Percentiles rank a stretch among this genome's conserved stretches.
Conservation (phyloP, 768 basidiomycete species). For the Leccinellum luteum region DNA sequence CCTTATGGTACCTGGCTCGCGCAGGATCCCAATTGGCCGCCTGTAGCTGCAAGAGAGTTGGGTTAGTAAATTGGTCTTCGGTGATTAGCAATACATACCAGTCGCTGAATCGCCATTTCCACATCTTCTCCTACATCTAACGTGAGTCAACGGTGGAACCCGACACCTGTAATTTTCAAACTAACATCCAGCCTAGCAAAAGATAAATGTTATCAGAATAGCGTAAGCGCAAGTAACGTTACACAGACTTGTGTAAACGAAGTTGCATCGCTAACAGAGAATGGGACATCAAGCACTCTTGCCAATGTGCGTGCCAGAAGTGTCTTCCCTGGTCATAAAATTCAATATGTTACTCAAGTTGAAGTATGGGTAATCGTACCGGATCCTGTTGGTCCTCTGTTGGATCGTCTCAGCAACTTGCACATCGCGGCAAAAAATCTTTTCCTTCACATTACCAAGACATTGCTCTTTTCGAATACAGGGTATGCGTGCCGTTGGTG, state of each 20-base stretch:
- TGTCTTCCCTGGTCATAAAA: slow-evolving; percentile 66
- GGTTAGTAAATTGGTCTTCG: not conserved
- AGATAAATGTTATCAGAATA: slow-evolving; percentile 10
- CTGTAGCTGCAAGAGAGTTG: slow-evolving; percentile 58
- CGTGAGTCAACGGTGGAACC: slow-evolving; percentile 4
- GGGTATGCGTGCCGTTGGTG: slow-evolving; percentile 46
- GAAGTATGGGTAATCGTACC: slow-evolving; percentile 44
- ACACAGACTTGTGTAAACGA: slow-evolving; percentile 80
- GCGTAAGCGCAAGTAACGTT: not conserved
- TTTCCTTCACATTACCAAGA: slow-evolving; percentile 75
- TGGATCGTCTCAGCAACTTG: slow-evolving; percentile 5
- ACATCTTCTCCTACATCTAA: slow-evolving; percentile 96
- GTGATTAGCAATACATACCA: slow-evolving; percentile 44
- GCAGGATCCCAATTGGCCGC: slow-evolving; percentile 87
- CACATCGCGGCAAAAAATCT: slow-evolving; percentile 1
- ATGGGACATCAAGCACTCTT: slow-evolving; percentile 87
- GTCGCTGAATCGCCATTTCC: slow-evolving; percentile 83
- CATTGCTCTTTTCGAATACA: slow-evolving; percentile 93
- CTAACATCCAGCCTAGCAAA: slow-evolving; percentile 66
- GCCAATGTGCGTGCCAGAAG: slow-evolving; percentile 90
- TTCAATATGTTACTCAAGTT: not conserved
- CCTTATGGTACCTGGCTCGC: slow-evolving; percentile 65
- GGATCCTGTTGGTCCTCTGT: slow-evolving; percentile 82
- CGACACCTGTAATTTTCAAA: slow-evolving; percentile 12
- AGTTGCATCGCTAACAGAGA: slow-evolving; percentile 91